A percentile compares a stretch with the other conserved stretches of the same genome.
Evolutionary conservation across 2,329 filamentous ascomycete genomes (phyloP).

Genomic region (Talaromyces sp.): DNA sequence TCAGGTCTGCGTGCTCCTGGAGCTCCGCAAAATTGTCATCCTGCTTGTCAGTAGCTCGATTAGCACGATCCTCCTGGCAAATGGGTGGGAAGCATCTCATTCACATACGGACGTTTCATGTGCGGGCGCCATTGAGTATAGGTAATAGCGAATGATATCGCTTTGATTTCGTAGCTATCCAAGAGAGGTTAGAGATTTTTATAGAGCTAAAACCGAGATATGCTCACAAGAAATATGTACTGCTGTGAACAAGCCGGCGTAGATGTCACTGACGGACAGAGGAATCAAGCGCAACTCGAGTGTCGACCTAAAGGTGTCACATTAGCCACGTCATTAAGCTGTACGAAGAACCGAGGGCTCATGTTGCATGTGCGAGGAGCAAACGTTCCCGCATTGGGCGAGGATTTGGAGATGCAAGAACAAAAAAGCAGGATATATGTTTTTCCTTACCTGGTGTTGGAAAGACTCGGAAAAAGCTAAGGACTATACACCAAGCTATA

Average conservation of each 20-base stretch:
- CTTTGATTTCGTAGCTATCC: not conserved
- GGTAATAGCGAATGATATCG: not conserved
- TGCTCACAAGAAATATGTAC: not conserved
- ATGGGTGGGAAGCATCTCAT: not conserved
- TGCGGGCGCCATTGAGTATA: slow-evolving; percentile 6
- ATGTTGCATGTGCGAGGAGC: not conserved
- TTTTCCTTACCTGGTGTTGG: not conserved
- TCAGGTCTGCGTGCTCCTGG: slow-evolving; percentile 65
- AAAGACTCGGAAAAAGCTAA: not conserved
- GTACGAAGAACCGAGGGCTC: not conserved
- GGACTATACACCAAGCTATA: not conserved
- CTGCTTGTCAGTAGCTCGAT: not conserved
- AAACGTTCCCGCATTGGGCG: not conserved
- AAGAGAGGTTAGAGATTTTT: not conserved
- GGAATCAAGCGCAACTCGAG: not conserved
- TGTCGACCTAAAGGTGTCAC: not conserved
- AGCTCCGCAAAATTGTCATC: slow-evolving; percentile 44
- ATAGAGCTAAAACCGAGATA: not conserved
- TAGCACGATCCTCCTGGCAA: not conserved
- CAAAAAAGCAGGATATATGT: not conserved
- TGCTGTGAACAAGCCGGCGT: not conserved
- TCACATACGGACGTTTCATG: not conserved
- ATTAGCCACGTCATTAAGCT: not conserved
- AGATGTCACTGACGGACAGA: not conserved
- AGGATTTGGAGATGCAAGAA: not conserved